Evolutionary conservation across 495 filamentous ascomycete genomes (phyloP).

Genomic region (Tuber borchii): DNA sequence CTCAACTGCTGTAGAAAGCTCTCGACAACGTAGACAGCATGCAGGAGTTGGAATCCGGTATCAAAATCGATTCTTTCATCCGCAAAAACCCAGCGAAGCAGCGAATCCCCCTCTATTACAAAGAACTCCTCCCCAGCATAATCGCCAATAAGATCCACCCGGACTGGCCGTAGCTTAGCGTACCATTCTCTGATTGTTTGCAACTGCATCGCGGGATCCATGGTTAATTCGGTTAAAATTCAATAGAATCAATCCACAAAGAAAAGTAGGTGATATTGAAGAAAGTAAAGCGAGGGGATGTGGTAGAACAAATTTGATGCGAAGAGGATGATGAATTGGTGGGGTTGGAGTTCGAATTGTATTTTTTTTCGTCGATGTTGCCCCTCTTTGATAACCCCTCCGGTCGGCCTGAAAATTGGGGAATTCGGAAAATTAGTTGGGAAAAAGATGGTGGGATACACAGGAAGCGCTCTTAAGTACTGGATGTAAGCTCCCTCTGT

Average conservation of each 20-base stretch:
- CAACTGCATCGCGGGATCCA: slow-evolving; percentile 16
- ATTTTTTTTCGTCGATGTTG: not conserved
- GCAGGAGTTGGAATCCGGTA: slow-evolving; percentile 62
- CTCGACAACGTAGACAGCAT: slow-evolving; percentile 65
- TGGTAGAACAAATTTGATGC: not conserved
- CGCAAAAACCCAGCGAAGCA: slow-evolving; percentile 56
- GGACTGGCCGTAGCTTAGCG: slow-evolving; percentile 12
- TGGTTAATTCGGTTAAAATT: not conserved
- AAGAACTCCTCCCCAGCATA: slow-evolving; percentile 68
- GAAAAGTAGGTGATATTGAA: not conserved
- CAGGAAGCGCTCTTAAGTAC: not conserved
- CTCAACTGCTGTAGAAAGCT: slow-evolving; percentile 54
- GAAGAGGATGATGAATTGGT: not conserved
- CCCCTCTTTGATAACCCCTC: slow-evolving; percentile 3
- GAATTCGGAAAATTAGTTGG: not conserved
- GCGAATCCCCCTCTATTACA: slow-evolving; percentile 65
- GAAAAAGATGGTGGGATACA: not conserved
- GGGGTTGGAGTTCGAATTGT: not conserved
- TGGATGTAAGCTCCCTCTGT: not conserved
- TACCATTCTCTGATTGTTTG: slow-evolving; percentile 21
- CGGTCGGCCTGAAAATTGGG: not conserved
- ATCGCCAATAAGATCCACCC: slow-evolving; percentile 61
- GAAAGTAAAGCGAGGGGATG: not conserved
- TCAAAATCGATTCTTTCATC: slow-evolving; percentile 57
- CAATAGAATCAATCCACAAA: not conserved